Evolutionary conservation across 2,329 filamentous ascomycete genomes (phyloP).

Genomic region (Emergomyces africanus): DNA sequence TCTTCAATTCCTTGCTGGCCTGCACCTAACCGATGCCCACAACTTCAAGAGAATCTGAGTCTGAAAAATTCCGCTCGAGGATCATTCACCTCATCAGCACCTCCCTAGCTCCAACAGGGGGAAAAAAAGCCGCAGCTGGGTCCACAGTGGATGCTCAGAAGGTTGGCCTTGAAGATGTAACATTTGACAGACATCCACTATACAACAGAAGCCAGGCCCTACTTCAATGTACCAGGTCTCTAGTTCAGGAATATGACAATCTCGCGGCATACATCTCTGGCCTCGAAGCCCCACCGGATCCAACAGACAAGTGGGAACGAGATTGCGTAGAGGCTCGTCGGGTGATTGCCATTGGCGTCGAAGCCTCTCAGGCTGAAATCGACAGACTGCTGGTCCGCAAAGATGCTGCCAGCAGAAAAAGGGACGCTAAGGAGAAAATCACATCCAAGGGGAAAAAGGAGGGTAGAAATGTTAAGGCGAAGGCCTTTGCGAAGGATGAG

Average conservation of each 20-base stretch:
- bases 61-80: slow-evolving; percentile 7
- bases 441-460: neutral
- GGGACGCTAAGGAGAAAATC: neutral
- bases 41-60: slow-evolving; percentile 5
- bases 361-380: slow-evolving; percentile 9
- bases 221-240: slow-evolving; percentile 3
- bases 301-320: slow-evolving; percentile 5
- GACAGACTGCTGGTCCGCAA: slow-evolving; percentile 8
- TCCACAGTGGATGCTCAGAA: neutral
- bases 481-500: slow-evolving; percentile 7
- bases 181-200: slow-evolving; percentile 4
- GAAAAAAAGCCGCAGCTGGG: neutral
- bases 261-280: slow-evolving; percentile 4
- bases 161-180: neutral
- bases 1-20: neutral
- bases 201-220: slow-evolving; percentile 5
- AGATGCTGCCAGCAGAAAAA: neutral
- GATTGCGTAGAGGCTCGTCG: slow-evolving; percentile 10
- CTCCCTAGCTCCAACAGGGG: slow-evolving; percentile 5
- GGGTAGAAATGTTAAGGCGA: neutral
- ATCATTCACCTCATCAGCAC: slow-evolving; percentile 5
- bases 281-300: slow-evolving; percentile 5
- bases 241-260: slow-evolving; percentile 7
- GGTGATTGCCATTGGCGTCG: slow-evolving; percentile 8
- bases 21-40: neutral